These are phyloP conservation scores for Penicillium desertorum DNA, from an alignment of 495 filamentous ascomycete genomes.

Conservation along the genomic window DNA sequence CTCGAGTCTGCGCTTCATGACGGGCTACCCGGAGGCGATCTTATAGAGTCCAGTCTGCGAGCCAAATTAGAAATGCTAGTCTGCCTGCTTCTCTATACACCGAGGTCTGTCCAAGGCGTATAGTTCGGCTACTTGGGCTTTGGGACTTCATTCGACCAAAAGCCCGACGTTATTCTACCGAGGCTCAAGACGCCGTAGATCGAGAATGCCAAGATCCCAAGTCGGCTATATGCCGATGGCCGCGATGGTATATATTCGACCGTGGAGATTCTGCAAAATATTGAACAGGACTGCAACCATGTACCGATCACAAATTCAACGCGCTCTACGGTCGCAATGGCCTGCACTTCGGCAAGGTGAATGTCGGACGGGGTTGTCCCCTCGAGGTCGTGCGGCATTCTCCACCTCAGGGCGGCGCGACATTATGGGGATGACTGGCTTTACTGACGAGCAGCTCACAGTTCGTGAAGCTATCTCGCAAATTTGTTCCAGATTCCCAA, in stretches of 20 bases:
- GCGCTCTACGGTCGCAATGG: slow-evolving; percentile 15
- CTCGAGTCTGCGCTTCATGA: no score
- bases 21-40: no score
- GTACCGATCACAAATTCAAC: slow-evolving; percentile 20
- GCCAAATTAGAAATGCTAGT: background rate
- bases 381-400: slow-evolving; percentile 20
- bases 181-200: background rate
- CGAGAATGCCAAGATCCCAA: slow-evolving; percentile 7
- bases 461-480: slow-evolving; percentile 68
- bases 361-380: slow-evolving; percentile 1
- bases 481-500: slow-evolving; percentile 64
- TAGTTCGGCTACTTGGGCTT: background rate
- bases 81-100: background rate
- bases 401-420: slow-evolving; percentile 32
- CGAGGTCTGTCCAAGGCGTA: background rate
- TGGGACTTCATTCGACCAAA: no score
- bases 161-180: slow-evolving; percentile 1
- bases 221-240: slow-evolving; percentile 9
- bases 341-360: background rate
- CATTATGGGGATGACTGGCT: slow-evolving; percentile 71
- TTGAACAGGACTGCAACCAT: slow-evolving; percentile 9
- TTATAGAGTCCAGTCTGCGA: background rate
- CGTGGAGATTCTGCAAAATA: background rate
- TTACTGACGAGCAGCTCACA: slow-evolving; percentile 67
- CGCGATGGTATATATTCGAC: slow-evolving; percentile 8